Base-by-base conservation (phyloP, 225 moss, liverwort and hornwort species). In the Thuidium tamariscinum region DNA sequence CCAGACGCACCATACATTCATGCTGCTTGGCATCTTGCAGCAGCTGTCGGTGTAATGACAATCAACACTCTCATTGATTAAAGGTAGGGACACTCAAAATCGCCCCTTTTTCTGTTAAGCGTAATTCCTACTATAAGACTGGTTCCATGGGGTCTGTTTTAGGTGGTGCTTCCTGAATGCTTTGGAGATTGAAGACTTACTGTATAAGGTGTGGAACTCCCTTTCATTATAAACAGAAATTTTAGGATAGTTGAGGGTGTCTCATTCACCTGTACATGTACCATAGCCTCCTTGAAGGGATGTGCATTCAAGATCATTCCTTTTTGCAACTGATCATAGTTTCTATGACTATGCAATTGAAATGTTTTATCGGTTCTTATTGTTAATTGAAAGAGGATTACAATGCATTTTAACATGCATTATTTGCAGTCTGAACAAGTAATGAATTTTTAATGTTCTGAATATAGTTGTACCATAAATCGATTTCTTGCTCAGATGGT, bases 21-120 rank as follows among this genome's bases (percentile, higher is more conserved):
- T 89, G 97, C 98, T 79, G 98, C 96, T 37, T 97, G 98, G 98
- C 98, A 99, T 91, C 79, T 97, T 48, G 93, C 97, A 66, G 98
- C 98, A 79, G 97, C 95, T 80, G 82, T 96, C 14, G 95, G 98
- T 39, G 74, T 99, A 59, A 90, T 97, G 89, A 99, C 98, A 12
- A 68, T 92, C 26, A 93, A 92, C 82, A 88, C 92, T 9, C 92
- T 93, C 60, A 70, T 89, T 19, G 85, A 93, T 79, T 84, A 37
- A 74, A 54, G 30, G 21, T 44, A 44, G 61, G n/a, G 48, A 23
- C 48, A 48, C n/a, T 10, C 48, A 49, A 64, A 81, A 34, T 56
- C 22, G 44, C 60, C 48, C 37, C 46, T 66, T 81, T 36, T 65
- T 49, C 49, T 65, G 16, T 49, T 18, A 25, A 51, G 65, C 81